phyloP scores from a whole-genome alignment of 495 filamentous ascomycete genomes.

The Pseudomonodictys pantanalensis region DNA sequence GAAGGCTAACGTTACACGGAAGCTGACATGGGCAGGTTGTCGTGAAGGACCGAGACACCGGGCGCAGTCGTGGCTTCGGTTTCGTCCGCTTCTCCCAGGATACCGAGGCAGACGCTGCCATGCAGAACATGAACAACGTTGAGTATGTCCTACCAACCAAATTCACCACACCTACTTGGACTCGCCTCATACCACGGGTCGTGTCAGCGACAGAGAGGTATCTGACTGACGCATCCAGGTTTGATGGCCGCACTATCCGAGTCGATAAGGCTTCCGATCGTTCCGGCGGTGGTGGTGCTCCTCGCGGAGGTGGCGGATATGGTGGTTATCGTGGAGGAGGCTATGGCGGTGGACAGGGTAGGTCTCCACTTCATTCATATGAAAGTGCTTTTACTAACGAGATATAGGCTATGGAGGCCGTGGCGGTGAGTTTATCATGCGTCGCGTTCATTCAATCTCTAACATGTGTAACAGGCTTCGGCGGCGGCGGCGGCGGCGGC shows the following conservation, averaged over 20 bases:
- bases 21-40: constrained; percentile 63
- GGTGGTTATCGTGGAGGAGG: constrained; percentile 38
- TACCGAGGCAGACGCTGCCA: constrained; percentile 78
- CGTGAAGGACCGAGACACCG: constrained; percentile 94
- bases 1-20: too few species aligned
- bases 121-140: constrained; percentile 82
- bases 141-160: constrained; percentile 79
- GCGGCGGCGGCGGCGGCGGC: constrained; percentile 20
- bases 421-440: constrained; percentile 1
- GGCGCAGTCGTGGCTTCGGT: constrained; percentile 93
- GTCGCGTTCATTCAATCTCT: not conserved
- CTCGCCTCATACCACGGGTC: too few species aligned
- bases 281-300: constrained; percentile 55
- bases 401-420: not conserved
- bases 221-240: constrained; percentile 52
- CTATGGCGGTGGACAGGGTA: constrained; percentile 16
- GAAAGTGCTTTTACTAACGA: not conserved
- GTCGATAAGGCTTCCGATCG: constrained; percentile 94
- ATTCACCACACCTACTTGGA: constrained; percentile 11
- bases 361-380: not conserved
- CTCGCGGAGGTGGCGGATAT: constrained; percentile 43
- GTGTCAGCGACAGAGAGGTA: not conserved
- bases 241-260: constrained; percentile 92
- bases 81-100: constrained; percentile 87
- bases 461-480: constrained; percentile 2